Evolutionary conservation across 495 filamentous ascomycete species (phyloP).

Genomic region (Neurospora tetrasperma): DNA sequence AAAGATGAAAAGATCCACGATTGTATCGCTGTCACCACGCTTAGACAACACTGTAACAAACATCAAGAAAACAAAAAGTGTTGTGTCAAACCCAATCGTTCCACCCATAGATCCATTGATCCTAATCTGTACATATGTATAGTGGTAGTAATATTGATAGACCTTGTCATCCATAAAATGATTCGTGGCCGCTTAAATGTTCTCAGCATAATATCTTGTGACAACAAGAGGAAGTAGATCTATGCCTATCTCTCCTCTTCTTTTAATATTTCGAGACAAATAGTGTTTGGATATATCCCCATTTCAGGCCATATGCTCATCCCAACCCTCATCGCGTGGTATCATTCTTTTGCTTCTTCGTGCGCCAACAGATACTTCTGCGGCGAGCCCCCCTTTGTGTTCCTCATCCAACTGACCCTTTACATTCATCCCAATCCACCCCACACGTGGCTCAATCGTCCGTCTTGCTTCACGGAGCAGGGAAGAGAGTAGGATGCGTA

Average conservation of each 20-base stretch:
- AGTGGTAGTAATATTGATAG: neutral
- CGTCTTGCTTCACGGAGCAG: neutral
- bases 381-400: neutral
- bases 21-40: neutral
- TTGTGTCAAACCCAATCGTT: neutral
- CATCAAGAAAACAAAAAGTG: neutral
- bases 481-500: neutral
- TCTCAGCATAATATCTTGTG: neutral
- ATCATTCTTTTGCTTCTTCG: neutral
- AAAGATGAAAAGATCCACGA: neutral
- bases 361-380: neutral
- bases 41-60: neutral
- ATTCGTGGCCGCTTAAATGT: neutral
- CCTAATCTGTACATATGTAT: neutral
- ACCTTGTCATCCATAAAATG: neutral
- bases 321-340: neutral
- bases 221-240: neutral
- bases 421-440: neutral
- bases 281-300: neutral
- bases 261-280: neutral
- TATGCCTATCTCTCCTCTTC: neutral
- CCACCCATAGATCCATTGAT: neutral
- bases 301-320: neutral
- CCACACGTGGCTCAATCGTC: neutral
- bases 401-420: neutral